A percentile compares a stretch with the other conserved stretches of the same genome.
Evolutionary conservation across 2,329 filamentous ascomycete species (phyloP).

Genomic region (Penicillium sp.): DNA sequence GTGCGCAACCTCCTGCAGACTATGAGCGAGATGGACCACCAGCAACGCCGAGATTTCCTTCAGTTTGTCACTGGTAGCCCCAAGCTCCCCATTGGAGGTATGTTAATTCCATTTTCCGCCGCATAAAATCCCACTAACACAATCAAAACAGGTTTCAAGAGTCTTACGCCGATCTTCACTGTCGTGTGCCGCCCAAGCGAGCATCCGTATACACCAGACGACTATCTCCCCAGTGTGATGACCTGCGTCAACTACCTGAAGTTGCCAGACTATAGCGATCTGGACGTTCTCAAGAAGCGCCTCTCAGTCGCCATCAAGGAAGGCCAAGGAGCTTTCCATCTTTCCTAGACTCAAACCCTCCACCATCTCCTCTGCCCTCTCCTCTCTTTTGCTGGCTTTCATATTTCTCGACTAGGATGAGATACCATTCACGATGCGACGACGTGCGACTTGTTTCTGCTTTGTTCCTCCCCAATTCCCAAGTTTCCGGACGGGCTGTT

Average conservation of each 20-base stretch:
- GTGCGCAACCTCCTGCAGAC: conserved; percentile 89
- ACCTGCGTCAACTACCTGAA: conserved; percentile 99
- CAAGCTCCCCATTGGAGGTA: conserved; percentile 96
- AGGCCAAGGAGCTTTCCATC: conserved; percentile 95
- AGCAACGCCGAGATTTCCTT: conserved; percentile 84
- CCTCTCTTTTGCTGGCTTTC: conserved; percentile 1
- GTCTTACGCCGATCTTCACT: conserved; percentile 95
- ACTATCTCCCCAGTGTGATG: conserved; percentile 99
- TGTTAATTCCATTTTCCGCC: conserved; percentile 28
- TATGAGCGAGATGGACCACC: conserved; percentile 79
- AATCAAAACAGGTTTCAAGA: conserved; percentile 74
- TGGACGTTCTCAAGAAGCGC: conserved; percentile 73
- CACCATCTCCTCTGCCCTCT: background rate
- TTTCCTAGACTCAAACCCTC: conserved; percentile 58
- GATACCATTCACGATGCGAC: conserved; percentile 19
- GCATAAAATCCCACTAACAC: conserved; percentile 1
- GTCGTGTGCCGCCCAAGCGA: conserved; percentile 99
- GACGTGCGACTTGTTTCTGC: conserved; percentile 16
- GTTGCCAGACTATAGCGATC: conserved; percentile 83
- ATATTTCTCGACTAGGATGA: conserved; percentile 1
- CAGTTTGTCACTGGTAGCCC: conserved; percentile 98
- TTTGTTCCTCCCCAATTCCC: conserved; percentile 9
- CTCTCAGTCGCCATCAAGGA: conserved; percentile 85
- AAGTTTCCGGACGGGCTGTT: conserved; percentile 20
- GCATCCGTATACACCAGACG: conserved; percentile 85